Conservation (phyloP, 2,329 filamentous ascomycete genomes). For the Ilyonectria destructans region DNA sequence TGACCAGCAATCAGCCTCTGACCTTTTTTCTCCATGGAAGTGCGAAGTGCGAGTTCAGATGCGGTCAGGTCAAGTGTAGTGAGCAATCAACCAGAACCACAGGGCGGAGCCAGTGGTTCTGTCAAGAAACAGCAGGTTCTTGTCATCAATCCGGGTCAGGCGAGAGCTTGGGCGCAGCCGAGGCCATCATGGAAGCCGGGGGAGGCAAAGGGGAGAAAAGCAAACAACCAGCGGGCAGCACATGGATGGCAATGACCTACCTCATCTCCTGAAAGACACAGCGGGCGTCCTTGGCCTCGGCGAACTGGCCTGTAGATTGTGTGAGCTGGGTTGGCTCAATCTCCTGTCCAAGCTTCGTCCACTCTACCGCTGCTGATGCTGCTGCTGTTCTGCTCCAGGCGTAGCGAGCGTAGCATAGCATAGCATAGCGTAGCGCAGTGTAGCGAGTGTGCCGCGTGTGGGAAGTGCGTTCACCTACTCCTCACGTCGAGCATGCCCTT, state of each 20-base stretch:
- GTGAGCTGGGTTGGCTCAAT: constrained; percentile 36
- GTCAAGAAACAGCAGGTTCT: constrained; percentile 62
- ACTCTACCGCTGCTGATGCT: constrained; percentile 2
- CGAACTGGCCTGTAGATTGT: constrained; percentile 70
- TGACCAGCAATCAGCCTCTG: constrained; percentile 46
- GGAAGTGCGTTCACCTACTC: constrained; percentile 62
- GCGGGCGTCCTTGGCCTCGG: constrained; percentile 75
- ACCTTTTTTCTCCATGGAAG: constrained; percentile 29
- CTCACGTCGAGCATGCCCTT: constrained; percentile 82
- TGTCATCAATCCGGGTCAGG: constrained; percentile 54
- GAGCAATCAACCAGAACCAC: constrained; percentile 66
- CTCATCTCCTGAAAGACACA: constrained; percentile 82
- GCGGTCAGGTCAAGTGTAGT: constrained; percentile 78
- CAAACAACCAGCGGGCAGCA: constrained; percentile 26
- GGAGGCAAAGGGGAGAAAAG: constrained; percentile 21
- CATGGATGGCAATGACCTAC: constrained; percentile 59
- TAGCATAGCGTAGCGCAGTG: background rate
- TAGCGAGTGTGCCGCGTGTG: background rate
- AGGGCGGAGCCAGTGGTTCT: constrained; percentile 56
- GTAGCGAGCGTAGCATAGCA: background rate
- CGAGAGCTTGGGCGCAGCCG: constrained; percentile 19
- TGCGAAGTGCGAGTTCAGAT: constrained; percentile 15
- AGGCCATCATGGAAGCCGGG: constrained; percentile 16
- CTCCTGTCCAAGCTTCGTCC: constrained; percentile 8
- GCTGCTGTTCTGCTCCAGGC: background rate